phyloP scores from a whole-genome alignment of 495 filamentous ascomycete species.

The Penicillium arizonense region DNA sequence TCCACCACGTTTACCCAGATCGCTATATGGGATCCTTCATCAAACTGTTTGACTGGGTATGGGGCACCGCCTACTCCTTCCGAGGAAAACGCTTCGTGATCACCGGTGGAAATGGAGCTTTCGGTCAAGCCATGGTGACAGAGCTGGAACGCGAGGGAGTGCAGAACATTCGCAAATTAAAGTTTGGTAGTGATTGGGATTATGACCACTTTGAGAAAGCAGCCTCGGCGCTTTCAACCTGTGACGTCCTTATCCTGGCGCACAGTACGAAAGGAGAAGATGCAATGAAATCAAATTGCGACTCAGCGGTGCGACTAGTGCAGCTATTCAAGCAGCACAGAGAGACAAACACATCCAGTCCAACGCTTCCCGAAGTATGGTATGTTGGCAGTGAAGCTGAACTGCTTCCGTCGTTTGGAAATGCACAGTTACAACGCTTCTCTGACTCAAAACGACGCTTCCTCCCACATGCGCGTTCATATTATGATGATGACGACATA shows the following conservation, averaged over 20 bases:
- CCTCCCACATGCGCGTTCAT: conserved; percentile 14
- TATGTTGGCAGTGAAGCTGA: conserved; percentile 17
- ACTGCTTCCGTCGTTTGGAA: conserved; percentile 1
- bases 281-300: conserved; percentile 10
- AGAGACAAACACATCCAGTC: neutral
- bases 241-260: neutral
- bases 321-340: conserved; percentile 6
- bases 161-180: neutral
- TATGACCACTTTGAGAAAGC: neutral
- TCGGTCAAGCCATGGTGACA: conserved; percentile 10
- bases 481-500: conserved; percentile 6
- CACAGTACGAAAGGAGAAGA: conserved; percentile 1
- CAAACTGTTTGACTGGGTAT: conserved; percentile 22
- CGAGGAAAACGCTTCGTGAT: conserved; percentile 14
- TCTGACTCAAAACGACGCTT: conserved; percentile 9
- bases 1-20: conserved; percentile 22
- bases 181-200: conserved; percentile 1
- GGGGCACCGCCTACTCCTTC: conserved; percentile 18
- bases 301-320: conserved; percentile 7
- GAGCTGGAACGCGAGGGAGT: conserved; percentile 11
- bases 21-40: conserved; percentile 22
- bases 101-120: conserved; percentile 10
- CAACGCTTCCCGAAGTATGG: conserved; percentile 17
- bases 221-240: neutral
- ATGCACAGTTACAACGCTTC: conserved; percentile 3